A percentile compares a stretch with the other conserved stretches of the same genome.
Evolutionary conservation across 179 eudicot species (phyloP).

Genomic region (Dionaea muscipula): DNA sequence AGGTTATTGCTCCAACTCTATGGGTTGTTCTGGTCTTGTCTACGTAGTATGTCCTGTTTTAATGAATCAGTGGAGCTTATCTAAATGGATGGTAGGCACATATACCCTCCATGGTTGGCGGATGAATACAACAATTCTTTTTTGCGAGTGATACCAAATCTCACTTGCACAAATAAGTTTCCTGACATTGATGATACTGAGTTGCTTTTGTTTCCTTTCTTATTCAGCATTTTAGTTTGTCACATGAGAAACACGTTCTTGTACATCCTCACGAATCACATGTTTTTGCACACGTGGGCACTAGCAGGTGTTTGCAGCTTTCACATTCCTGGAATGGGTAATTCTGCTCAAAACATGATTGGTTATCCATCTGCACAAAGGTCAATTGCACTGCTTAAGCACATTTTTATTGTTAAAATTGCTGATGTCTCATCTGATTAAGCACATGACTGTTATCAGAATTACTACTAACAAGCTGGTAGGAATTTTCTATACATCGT

Average conservation of each 20-base stretch:
- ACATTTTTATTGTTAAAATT: conserved; percentile 41
- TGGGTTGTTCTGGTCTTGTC: neutral
- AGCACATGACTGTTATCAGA: conserved; percentile 10
- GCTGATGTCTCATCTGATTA: conserved; percentile 16
- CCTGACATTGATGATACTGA: conserved; percentile 1
- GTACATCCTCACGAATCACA: conserved; percentile 86
- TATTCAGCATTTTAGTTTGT: conserved; percentile 28
- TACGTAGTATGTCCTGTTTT: too few species aligned
- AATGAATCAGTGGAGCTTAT: too few species aligned
- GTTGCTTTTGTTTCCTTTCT: conserved; percentile 15
- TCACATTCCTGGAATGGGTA: conserved; percentile 82
- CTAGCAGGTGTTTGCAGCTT: conserved; percentile 98
- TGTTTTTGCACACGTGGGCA: conserved; percentile 88
- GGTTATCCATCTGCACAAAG: conserved; percentile 97
- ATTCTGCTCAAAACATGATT: conserved; percentile 84
- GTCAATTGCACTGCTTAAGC: conserved; percentile 90
- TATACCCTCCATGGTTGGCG: too few species aligned
- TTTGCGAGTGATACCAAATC: too few species aligned
- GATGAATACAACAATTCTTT: too few species aligned
- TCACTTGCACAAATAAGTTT: neutral
- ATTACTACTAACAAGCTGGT: neutral
- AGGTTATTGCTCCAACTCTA: conserved; percentile 15
- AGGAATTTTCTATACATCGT: too few species aligned
- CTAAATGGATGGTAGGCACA: too few species aligned
- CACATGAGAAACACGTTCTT: conserved; percentile 45